Base-by-base conservation (phyloP, 192 early-diverging fungal species). In the Coemansia sp. region DNA sequence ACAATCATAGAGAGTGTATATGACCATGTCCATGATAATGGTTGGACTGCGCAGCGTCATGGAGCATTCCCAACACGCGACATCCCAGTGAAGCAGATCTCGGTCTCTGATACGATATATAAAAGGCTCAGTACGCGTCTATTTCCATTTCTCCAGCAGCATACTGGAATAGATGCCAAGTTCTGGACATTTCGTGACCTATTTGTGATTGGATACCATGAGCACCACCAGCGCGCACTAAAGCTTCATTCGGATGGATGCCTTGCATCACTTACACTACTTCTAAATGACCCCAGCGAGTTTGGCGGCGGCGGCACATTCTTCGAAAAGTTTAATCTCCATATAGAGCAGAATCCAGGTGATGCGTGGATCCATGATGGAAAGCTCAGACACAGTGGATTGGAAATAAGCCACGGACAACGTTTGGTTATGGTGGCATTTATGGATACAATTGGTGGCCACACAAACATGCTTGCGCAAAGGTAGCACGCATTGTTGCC, bases 261-360 rank as follows among this genome's bases (percentile, higher is more conserved):
- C 27, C 49, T 87, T 54, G 60, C 83, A 0, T 84, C 82, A 7
- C 71, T 87, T 31, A 87, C 81, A 21, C 41, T 85, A 9, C 72
- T 87, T 22, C 48, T 87, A 5, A 85, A 84, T 32, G 34, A 66
- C 10, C 49, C 71, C 10, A 26, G 31, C 5, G 79, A 85, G 27
- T 86, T 85, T 64, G 68, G 70, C 4, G 85, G 85, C 19, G 85
- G 85, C 41, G 85, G 85, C 3, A 86, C 85, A 9, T 63, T 59
- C 8, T 85, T 84, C 27, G 54, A 56, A 41, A 30, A 63, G 30
- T 60, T 74, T 9, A 54, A 65, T 7, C 16, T 51, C 2, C 54
- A 54, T 9, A 24, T 81, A 10, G 38, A 59, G 18, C 62, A 70
- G 16, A 19, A 48, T 9, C 82, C 76, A 14, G 85, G 85, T 31